These are phyloP conservation scores for Elaeis oleifera DNA, from an alignment of 202 grass and related monocot genomes.

Conservation along the genomic window DNA sequence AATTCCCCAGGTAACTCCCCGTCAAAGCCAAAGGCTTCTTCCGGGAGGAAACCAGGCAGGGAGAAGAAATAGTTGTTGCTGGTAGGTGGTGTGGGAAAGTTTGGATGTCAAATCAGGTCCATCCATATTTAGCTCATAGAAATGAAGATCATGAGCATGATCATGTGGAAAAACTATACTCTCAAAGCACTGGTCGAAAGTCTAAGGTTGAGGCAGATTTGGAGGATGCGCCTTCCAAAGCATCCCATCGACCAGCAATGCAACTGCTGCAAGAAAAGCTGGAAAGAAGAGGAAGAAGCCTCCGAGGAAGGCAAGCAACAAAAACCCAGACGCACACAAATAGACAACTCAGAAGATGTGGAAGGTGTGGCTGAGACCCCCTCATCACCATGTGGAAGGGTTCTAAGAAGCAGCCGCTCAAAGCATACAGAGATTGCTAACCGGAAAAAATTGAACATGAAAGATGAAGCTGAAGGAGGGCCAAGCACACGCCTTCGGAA, in stretches of 20 bases:
- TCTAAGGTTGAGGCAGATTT: neutral
- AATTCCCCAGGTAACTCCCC: conserved; percentile 41
- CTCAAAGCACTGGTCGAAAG: conserved; percentile 14
- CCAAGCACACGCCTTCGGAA: conserved; percentile 26
- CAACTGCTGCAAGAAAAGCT: conserved; percentile 23
- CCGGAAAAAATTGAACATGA: conserved; percentile 23
- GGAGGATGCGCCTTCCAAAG: conserved; percentile 1
- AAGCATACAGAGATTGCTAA: conserved; percentile 26
- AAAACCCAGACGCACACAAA: conserved; percentile 34
- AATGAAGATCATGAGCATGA: conserved; percentile 35
- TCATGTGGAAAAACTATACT: conserved; percentile 16
- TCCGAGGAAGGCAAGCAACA: conserved; percentile 36
- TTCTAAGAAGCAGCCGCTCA: conserved; percentile 18
- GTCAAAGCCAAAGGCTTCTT: conserved; percentile 26
- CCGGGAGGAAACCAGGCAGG: conserved; percentile 23
- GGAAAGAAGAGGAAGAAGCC: conserved; percentile 37
- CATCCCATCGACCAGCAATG: conserved; percentile 1
- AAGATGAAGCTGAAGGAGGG: conserved; percentile 27
- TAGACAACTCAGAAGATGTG: conserved; percentile 26
- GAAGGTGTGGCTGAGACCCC: conserved; percentile 21
- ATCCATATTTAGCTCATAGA: conserved; percentile 52
- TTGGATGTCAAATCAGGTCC: conserved; percentile 99
- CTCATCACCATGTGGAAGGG: conserved; percentile 15
- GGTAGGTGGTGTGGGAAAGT: conserved; percentile 91
- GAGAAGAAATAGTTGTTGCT: conserved; percentile 76